phyloP scores from a whole-genome alignment of 2,329 filamentous ascomycete genomes.

The Venturia oleaginea region DNA sequence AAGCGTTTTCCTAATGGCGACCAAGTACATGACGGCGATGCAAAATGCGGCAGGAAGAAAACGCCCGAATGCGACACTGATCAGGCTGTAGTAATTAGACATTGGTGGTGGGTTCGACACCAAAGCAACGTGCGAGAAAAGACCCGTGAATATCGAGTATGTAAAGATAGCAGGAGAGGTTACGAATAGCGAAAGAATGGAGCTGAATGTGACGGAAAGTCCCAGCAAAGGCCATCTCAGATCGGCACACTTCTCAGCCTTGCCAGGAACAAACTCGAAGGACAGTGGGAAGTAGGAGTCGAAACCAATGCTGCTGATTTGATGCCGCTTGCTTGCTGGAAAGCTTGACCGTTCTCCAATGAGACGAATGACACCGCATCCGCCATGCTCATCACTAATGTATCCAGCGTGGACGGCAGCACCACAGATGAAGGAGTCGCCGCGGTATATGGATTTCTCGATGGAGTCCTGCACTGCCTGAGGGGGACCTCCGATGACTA shows the following conservation, averaged over 20 bases:
- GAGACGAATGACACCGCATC: slow-evolving; percentile 71
- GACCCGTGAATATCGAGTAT: slow-evolving; percentile 67
- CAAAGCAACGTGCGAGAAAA: slow-evolving; percentile 85
- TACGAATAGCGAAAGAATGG: slow-evolving; percentile 71
- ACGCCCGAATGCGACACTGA: slow-evolving; percentile 70
- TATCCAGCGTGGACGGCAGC: slow-evolving; percentile 78
- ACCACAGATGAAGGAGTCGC: slow-evolving; percentile 80
- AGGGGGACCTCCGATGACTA: slow-evolving; percentile 47
- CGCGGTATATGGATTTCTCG: slow-evolving; percentile 60
- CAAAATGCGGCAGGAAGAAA: slow-evolving; percentile 83
- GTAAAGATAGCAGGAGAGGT: slow-evolving; percentile 74
- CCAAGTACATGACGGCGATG: slow-evolving; percentile 78
- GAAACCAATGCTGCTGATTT: slow-evolving; percentile 69
- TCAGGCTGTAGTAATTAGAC: slow-evolving; percentile 56
- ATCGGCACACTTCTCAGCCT: slow-evolving; percentile 63
- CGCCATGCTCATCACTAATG: slow-evolving; percentile 60
- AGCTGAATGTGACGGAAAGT: slow-evolving; percentile 71
- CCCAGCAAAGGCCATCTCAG: slow-evolving; percentile 76
- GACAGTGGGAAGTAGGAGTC: slow-evolving; percentile 83
- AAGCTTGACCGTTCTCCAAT: slow-evolving; percentile 60
- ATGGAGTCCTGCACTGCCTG: slow-evolving; percentile 25
- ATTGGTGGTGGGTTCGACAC: slow-evolving; percentile 77
- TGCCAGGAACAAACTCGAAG: slow-evolving; percentile 62
- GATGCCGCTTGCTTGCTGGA: slow-evolving; percentile 55
- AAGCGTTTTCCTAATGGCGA: slow-evolving; percentile 66